Evolutionary conservation across 148 eudicot species (phyloP).

Genomic region (Arctostaphylos glauca): DNA sequence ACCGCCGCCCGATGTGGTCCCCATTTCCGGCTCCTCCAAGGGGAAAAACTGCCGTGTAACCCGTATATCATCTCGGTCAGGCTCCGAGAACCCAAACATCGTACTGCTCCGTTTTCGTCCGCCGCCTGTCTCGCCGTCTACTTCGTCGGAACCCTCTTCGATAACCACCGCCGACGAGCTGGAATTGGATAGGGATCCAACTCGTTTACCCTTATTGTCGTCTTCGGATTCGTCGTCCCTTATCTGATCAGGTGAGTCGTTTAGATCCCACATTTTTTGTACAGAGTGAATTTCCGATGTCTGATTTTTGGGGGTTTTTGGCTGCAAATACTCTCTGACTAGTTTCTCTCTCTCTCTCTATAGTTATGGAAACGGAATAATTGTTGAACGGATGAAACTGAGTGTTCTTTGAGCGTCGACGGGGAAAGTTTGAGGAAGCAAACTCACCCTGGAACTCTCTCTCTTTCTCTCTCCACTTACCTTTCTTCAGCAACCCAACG

Average conservation of each 20-base stretch:
- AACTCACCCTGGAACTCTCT: not conserved
- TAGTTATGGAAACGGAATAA: constrained; percentile 13
- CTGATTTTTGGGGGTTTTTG: not conserved
- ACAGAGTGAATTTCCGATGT: not conserved
- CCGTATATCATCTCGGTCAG: constrained; percentile 15
- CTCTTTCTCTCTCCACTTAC: not conserved
- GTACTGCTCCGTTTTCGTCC: constrained; percentile 25
- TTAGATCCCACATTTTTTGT: constrained; percentile 89
- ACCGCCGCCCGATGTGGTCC: constrained; percentile 1
- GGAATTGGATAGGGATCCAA: constrained; percentile 62
- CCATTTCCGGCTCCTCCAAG: constrained; percentile 34
- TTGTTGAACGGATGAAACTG: not conserved
- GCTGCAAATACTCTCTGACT: not conserved
- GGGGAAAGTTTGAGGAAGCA: constrained; percentile 38
- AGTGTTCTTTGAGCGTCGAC: constrained; percentile 19
- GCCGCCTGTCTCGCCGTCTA: constrained; percentile 22
- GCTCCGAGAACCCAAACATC: constrained; percentile 63
- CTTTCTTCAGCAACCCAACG: not conserved
- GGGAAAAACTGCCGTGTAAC: constrained; percentile 94
- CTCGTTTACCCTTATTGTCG: constrained; percentile 45
- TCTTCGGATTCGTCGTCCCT: constrained; percentile 44
- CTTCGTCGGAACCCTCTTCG: constrained; percentile 49
- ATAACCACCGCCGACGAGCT: constrained; percentile 58
- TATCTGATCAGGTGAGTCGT: constrained; percentile 61
- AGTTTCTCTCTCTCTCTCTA: constrained; percentile 23